Base-by-base conservation (phyloP, 1,284 basidiomycete genomes). In the Pascua guehoae region DNA sequence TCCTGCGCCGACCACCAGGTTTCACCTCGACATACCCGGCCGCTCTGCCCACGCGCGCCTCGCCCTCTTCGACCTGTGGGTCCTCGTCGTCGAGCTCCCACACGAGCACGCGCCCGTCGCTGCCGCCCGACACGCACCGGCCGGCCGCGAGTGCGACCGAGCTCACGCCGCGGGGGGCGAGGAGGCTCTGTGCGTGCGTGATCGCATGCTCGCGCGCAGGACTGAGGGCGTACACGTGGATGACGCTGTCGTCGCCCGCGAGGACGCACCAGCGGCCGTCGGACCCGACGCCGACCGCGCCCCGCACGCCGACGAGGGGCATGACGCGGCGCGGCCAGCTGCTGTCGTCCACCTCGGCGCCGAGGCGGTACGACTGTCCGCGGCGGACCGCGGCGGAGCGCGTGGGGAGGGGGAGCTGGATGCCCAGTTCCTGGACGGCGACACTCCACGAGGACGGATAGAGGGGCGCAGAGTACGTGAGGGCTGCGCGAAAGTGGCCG, bases 391-490 rank as follows among this genome's bases (percentile, higher is more conserved):
- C 18, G 18, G 17, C 18, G 7, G 24, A 32, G 24, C 24, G 24
- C 4, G 24, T 32, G 24, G 24, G 24, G 4, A 24, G 42, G 24
- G n/a, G 14, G 0, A 66, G 41, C 42, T 61, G 59, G 40, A 77
- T 67, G 2, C 51, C 48, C 14, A 78, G 65, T 51, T 76, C 73
- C 56, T 78, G 76, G 3, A 76, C 69, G 0, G 74, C 72, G 1
- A 75, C 63, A 1, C 72, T 77, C 76, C 76, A 78, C 10, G 74
- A 72, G 4, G 69, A 47, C 1, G 76, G 76, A 51, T 78, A 78
- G 2, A 78, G 55, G 1, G 76, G 75, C 1, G 73, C 68, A 32
- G 69, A 71, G 56, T 76, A 77, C 0, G 74, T 74, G 46, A 78
- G 53, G 10, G 68, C 64, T 0, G 69, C 73, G 14, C 69, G 66